Evolutionary conservation across 2,329 filamentous ascomycete species (phyloP), one percentile per base, ranked within the genome.

Genomic region (Cladophialophora chaetospira): DNA sequence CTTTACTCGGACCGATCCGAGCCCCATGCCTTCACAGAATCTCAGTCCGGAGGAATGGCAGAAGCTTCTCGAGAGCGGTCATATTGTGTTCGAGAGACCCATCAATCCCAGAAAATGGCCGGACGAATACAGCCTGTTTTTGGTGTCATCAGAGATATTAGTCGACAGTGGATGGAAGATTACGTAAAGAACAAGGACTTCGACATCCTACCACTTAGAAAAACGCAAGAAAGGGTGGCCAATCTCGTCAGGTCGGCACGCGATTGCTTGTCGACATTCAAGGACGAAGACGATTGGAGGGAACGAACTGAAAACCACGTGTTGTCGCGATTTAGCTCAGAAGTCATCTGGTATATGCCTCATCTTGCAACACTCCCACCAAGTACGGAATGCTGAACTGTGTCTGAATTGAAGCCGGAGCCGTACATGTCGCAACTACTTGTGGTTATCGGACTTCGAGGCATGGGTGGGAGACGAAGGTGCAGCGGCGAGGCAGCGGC

Each of bases 261-360:
- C 21, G 19, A 40, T 40, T 40, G 36, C 36, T 40, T 40, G 36
- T 8, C 11, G 8, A 38, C 10, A 17, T 8, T 23, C 2, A 26
- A 48, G 9, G 40, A 15, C 44, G 52, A 55, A 26, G 9, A 19
- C 10, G 52, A 21, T 21, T 55, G 52, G 52, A 48, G 43, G 28
- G 31, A 48, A 15, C 19, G 49, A 28, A 33, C 26, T 38, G 52
- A 55, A 23, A n/a, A 15, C 33, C 38, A 26, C 17, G 44, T 23
- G 6, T 55, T 55, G 13, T 21, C 26, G 21, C n/a, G 33, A n/a
- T 48, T 55, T 21, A 25, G 33, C 26, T 48, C 43, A 5, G 52
- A 55, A 55, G 26, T 48, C n/a, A 29, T 48, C 3, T 55, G 52
- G 52, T 55, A 29, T n/a, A n/a, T n/a, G n/a, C 29, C 8, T 33